These are phyloP conservation scores for Petasospora fabianii DNA, from an alignment of 1,139 yeast genomes.

Conservation along the genomic window DNA sequence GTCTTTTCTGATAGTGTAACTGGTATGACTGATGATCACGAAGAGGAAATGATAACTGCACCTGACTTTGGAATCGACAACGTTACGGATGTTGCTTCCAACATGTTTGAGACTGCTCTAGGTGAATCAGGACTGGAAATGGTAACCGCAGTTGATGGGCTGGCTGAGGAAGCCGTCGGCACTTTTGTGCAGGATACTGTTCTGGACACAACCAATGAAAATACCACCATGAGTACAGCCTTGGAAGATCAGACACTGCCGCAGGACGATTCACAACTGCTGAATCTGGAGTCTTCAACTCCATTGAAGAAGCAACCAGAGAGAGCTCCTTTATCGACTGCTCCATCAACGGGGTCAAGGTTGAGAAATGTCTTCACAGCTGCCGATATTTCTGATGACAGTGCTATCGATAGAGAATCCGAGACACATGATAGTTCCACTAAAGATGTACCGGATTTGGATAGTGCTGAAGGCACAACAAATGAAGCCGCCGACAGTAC, in stretches of 20 bases:
- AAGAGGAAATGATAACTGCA: background rate
- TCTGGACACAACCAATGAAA: background rate
- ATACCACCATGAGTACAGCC: background rate
- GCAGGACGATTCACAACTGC: background rate
- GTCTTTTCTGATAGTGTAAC: constrained; percentile 2
- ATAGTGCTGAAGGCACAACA: background rate
- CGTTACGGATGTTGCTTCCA: constrained; percentile 5
- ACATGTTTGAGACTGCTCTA: constrained; percentile 14
- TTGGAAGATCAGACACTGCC: background rate
- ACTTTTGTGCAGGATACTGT: constrained; percentile 1
- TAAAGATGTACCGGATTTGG: background rate
- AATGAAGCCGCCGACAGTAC: background rate
- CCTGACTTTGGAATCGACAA: constrained; percentile 2
- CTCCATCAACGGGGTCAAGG: background rate
- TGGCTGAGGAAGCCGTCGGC: constrained; percentile 8
- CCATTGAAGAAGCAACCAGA: constrained; percentile 2
- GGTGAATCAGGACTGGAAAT: constrained; percentile 13
- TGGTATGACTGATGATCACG: background rate
- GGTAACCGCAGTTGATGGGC: constrained; percentile 9
- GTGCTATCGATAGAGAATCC: background rate
- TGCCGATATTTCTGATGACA: background rate
- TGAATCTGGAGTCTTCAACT: constrained; percentile 4
- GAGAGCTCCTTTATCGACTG: too few relatives aligned
- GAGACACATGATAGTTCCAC: background rate
- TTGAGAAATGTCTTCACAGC: background rate